Percentiles rank a stretch among this genome's conserved stretches.
Conservation (phyloP, 129 eudicot species). For the Mikania micrantha region DNA sequence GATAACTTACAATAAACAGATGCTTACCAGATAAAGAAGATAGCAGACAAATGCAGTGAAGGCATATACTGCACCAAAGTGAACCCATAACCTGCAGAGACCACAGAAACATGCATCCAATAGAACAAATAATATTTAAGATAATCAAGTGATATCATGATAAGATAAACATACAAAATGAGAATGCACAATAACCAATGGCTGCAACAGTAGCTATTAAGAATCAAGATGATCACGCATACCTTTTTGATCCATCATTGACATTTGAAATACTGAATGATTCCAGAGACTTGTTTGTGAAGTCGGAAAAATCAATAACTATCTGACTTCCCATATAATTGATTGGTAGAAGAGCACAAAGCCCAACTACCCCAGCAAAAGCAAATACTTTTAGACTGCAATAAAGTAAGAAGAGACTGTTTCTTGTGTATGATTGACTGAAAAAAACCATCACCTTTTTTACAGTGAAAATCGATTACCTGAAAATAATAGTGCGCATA, state of each 20-base stretch:
- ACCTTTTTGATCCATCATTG: constrained; percentile 79
- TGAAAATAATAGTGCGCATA: constrained; percentile 64
- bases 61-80: constrained; percentile 64
- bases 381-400: constrained; percentile 68
- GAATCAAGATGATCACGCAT: constrained; percentile 6
- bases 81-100: constrained; percentile 84
- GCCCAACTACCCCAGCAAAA: constrained; percentile 69
- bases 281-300: constrained; percentile 67
- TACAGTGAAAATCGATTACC: constrained; percentile 34
- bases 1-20: background rate
- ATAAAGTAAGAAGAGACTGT: constrained; percentile 17
- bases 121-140: constrained; percentile 6
- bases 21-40: constrained; percentile 76
- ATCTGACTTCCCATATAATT: constrained; percentile 82
- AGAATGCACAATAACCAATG: constrained; percentile 8
- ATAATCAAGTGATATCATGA: constrained; percentile 2
- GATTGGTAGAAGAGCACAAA: constrained; percentile 77
- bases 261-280: constrained; percentile 88
- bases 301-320: constrained; percentile 40
- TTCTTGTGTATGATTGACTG: constrained; percentile 1
- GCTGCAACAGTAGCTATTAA: background rate
- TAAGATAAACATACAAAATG: background rate
- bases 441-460: background rate
- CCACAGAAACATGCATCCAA: constrained; percentile 5
- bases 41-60: constrained; percentile 83